Base-by-base conservation (phyloP, 352 stramenopile genomes). In the Saprolegnia parasitica region DNA sequence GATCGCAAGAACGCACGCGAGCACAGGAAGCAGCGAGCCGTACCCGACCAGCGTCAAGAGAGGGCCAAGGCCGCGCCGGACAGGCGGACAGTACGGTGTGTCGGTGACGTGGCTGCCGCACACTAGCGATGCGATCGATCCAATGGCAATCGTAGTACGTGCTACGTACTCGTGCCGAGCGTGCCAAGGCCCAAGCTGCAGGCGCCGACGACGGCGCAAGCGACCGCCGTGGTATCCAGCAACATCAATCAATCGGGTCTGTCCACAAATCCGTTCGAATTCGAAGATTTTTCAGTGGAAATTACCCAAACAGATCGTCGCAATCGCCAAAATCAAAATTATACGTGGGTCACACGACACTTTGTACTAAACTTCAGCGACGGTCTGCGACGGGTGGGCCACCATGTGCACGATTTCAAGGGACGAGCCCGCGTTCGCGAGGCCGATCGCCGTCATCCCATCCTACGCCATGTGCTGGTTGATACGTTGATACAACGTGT, bases 11-110 rank as follows among this genome's bases (percentile, higher is more conserved):
- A 87, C 67, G 47, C 80, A 83, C 0, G 73, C 64, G 5, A 71
- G 37, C 5, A 87, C 47, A 1, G 82, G 82, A 16, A 83, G 66
- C 15, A 90, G 72, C 56, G 78, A 86, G 39, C 72, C 76, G 49
- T 66, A 67, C 35, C 79, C 81, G 23, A 88, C 77, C 73, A 88
- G 82, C n/a, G 80, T 60, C 65, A 87, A 81, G 32, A 70, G 13
- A 3, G 23, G 21, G 5, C 47, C 47, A n/a, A 50, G 21, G 0
- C 21, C 58, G 21, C 56, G 35, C 11, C 16, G 40, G 20, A 29
- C 13, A n/a, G 47, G 29, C 18, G 42, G 42, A 10, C 42, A 49
- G 52, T 49, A 15, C 42, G 42, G 42, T 49, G 42, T 49, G 13
- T 49, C 13, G 3, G 42, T n/a, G 13, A 49, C 13, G 13, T 49